phyloP scores from a whole-genome alignment of 768 basidiomycete genomes.

The Russula vinacea region DNA sequence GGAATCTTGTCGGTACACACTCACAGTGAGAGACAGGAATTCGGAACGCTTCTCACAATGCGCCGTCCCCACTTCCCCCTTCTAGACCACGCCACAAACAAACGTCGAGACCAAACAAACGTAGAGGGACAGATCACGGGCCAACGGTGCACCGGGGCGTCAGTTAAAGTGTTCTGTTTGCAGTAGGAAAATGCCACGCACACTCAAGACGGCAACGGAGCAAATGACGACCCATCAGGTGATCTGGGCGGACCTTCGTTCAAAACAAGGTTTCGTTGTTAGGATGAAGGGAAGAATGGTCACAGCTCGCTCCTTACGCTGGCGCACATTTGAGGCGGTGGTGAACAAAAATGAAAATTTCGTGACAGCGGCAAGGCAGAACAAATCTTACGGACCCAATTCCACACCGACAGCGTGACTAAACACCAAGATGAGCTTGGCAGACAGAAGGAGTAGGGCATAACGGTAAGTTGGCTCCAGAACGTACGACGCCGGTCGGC shows the following conservation, averaged over 20 bases:
- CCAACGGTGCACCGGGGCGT: not conserved
- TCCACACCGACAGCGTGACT: not conserved
- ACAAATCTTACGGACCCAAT: not conserved
- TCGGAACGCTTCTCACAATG: not conserved
- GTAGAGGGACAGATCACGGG: constrained; percentile 2
- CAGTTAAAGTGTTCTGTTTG: constrained; percentile 3
- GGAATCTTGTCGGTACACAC: not conserved
- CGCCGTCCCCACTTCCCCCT: not conserved
- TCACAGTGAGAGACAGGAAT: not conserved
- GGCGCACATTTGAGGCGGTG: constrained; percentile 6
- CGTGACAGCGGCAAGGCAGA: constrained; percentile 12
- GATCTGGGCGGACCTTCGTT: constrained; percentile 8
- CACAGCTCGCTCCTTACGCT: constrained; percentile 1
- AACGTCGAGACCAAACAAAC: constrained; percentile 7
- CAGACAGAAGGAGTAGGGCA: not conserved
- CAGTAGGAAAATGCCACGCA: constrained; percentile 1
- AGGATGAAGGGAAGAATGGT: constrained; percentile 5
- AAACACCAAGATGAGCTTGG: not conserved
- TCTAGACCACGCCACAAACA: constrained; percentile 13
- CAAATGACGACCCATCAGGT: constrained; percentile 17
- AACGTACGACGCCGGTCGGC: constrained; percentile 12
- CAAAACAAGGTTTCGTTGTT: constrained; percentile 27
- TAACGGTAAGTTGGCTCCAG: constrained; percentile 10
- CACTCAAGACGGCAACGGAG: constrained; percentile 1
- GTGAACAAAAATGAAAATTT: not conserved